Evolutionary conservation across 1,284 basidiomycete species (phyloP), one percentile per base, ranked within the genome.

Genomic region (Malassezia yamatoensis): DNA sequence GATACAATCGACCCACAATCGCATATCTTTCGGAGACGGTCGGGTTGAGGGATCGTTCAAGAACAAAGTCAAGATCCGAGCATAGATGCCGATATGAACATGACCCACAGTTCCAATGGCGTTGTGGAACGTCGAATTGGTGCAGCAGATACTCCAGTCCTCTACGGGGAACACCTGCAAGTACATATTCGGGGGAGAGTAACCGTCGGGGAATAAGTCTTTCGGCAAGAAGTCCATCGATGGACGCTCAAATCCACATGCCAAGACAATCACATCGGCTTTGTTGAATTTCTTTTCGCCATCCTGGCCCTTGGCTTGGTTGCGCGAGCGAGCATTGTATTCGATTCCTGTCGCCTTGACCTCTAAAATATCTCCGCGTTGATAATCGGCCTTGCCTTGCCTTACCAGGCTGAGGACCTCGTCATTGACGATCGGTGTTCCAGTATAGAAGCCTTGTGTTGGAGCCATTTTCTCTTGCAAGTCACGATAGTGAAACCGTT

Each of bases 151-250:
- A 4, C 78, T 79, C 79, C 81, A 82, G 67, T 70, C 70, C 59
- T 81, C 78, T 1, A 81, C 80, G 2, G 79, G 77, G 75, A 85
- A 84, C 58, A 81, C 83, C 61, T 84, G 83, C 18, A 84, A 75
- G 61, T 84, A 84, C 61, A 83, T 70, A 58, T 83, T 79, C 24
- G 82, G 82, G 2, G 42, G 43, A 20, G 37, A 6, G 62, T 83
- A 83, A 15, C 77, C 79, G 47, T 81, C 79, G 0, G 82, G 82
- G 76, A 84, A 84, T 42, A 84, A 68, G n/a, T 82, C 79, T 2
- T 79, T 58, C 8, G 80, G 78, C 53, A 84, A 65, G 67, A 84
- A 84, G 44, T 79, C 78, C 37, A 83, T 66, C n/a, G 75, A 72
- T 0, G 83, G 83, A 42, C 79, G 77, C 64, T 81, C 76, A 67